Evolutionary conservation across 1,284 basidiomycete genomes (phyloP).

Genomic region (Ceraceosorus guamensis): DNA sequence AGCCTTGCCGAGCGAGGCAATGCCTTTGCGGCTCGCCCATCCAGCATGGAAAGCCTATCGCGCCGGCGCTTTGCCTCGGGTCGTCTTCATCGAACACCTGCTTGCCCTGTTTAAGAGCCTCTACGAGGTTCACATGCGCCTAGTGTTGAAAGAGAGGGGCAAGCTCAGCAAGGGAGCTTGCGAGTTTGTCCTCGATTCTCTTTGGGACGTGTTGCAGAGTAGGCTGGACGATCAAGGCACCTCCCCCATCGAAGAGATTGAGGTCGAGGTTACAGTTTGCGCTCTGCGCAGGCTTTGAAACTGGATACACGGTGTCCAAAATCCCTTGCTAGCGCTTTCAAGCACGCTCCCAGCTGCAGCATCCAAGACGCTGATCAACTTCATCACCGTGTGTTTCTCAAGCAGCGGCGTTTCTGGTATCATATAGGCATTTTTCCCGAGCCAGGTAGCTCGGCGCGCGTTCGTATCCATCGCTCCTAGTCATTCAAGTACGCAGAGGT

Average conservation of each 20-base stretch:
- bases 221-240: constrained; percentile 18
- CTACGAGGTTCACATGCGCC: constrained; percentile 49
- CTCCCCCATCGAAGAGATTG: constrained; percentile 13
- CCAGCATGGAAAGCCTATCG: constrained; percentile 49
- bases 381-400: too few relatives aligned
- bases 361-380: too few relatives aligned
- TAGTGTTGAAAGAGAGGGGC: constrained; percentile 46
- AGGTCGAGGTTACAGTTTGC: constrained; percentile 3
- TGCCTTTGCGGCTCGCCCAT: constrained; percentile 44
- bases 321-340: too few relatives aligned
- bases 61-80: constrained; percentile 44
- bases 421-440: too few relatives aligned
- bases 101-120: constrained; percentile 49
- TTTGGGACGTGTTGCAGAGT: constrained; percentile 48
- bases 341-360: too few relatives aligned
- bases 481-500: too few relatives aligned
- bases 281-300: too few relatives aligned
- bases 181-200: constrained; percentile 48
- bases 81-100: constrained; percentile 48
- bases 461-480: too few relatives aligned
- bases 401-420: too few relatives aligned
- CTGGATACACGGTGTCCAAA: too few relatives aligned
- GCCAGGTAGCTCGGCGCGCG: too few relatives aligned
- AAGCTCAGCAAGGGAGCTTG: constrained; percentile 47
- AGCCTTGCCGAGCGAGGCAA: constrained; percentile 23